phyloP scores from a whole-genome alignment of 2,329 filamentous ascomycete species.

The Penicillium sp. region DNA sequence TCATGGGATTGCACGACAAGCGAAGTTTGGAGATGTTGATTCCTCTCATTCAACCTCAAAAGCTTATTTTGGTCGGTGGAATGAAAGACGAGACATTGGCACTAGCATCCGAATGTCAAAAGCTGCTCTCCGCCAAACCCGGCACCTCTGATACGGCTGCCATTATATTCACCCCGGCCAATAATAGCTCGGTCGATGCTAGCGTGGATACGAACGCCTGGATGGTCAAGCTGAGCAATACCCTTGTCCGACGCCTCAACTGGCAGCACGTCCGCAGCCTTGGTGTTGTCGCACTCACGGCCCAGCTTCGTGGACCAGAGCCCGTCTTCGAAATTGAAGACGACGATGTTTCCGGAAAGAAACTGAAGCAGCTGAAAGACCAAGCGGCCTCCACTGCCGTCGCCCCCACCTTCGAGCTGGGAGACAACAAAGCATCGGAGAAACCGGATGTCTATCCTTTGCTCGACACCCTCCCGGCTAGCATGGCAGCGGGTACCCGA shows the following conservation, averaged over 20 bases:
- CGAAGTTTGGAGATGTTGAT: slow-evolving; percentile 93
- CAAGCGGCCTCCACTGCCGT: slow-evolving; percentile 40
- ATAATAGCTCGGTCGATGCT: slow-evolving; percentile 78
- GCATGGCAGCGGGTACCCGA: slow-evolving; percentile 70
- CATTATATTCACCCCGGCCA: slow-evolving; percentile 78
- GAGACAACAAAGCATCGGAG: slow-evolving; percentile 15
- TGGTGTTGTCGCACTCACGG: slow-evolving; percentile 90
- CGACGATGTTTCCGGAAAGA: slow-evolving; percentile 50
- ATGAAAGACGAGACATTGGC: slow-evolving; percentile 74
- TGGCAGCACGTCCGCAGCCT: slow-evolving; percentile 94
- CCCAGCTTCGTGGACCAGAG: slow-evolving; percentile 61
- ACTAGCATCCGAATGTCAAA: slow-evolving; percentile 78
- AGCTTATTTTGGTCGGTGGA: slow-evolving; percentile 89
- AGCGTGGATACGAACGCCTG: slow-evolving; percentile 98
- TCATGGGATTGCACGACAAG: slow-evolving; percentile 88
- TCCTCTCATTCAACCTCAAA: slow-evolving; percentile 88
- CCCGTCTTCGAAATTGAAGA: slow-evolving; percentile 30
- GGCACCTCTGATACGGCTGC: slow-evolving; percentile 45
- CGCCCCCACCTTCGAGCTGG: slow-evolving; percentile 20
- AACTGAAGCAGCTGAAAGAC: slow-evolving; percentile 53
- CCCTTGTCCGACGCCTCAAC: slow-evolving; percentile 80
- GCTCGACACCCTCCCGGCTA: slow-evolving; percentile 61
- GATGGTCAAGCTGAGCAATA: slow-evolving; percentile 86
- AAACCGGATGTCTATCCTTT: slow-evolving; percentile 49
- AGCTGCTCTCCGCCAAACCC: slow-evolving; percentile 56